phyloP scores from a whole-genome alignment of 2,329 filamentous ascomycete genomes.

The Fusarium sp. region DNA sequence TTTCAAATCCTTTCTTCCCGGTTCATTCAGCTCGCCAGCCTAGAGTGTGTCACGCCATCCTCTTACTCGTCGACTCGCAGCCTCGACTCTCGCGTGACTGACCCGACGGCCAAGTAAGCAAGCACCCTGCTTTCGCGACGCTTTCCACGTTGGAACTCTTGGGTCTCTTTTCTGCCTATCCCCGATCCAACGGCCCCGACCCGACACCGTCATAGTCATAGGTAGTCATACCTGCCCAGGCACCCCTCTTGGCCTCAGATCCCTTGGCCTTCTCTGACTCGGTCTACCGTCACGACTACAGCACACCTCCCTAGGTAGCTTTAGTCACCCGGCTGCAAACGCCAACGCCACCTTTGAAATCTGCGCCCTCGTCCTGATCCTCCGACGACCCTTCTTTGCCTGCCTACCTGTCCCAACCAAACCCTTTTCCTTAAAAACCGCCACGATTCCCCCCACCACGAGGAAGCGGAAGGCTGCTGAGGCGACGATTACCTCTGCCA shows the following conservation, averaged over 20 bases:
- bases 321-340: conserved; percentile 40
- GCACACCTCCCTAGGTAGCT: neutral
- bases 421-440: conserved; percentile 44
- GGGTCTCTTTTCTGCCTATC: conserved; percentile 28
- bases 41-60: neutral
- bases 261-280: conserved; percentile 32
- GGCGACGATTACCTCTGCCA: conserved; percentile 67
- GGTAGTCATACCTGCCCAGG: conserved; percentile 24
- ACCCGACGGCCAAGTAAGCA: conserved; percentile 5
- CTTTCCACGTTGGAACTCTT: neutral
- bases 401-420: conserved; percentile 11
- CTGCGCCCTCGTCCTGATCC: conserved; percentile 25
- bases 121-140: neutral
- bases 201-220: conserved; percentile 33
- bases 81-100: conserved; percentile 1
- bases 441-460: conserved; percentile 70
- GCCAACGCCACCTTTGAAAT: conserved; percentile 35
- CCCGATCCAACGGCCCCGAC: conserved; percentile 31
- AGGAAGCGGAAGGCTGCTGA: conserved; percentile 75
- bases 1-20: neutral
- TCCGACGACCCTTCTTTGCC: conserved; percentile 4
- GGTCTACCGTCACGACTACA: conserved; percentile 31
- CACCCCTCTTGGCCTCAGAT: conserved; percentile 2
- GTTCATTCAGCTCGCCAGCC: neutral
- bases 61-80: neutral